Base-by-base conservation (phyloP, 1,139 yeast species). In the Yamadazyma triangularis region DNA sequence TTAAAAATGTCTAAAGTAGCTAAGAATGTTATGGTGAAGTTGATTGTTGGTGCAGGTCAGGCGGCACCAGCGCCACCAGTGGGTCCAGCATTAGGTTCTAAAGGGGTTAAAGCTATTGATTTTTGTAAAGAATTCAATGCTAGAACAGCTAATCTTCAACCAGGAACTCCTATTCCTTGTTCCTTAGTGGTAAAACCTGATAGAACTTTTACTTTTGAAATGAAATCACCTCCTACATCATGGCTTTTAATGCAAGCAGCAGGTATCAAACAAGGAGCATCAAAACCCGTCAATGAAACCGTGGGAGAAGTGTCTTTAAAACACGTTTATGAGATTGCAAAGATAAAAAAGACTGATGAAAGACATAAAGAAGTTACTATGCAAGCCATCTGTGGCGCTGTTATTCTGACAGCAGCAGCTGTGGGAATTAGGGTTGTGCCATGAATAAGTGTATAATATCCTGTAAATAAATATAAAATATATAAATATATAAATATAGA, bases 21-120 rank as follows among this genome's bases (percentile, higher is more conserved):
- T 13, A 62, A 59, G 44, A 61, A 59, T 42, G 73, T 83, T 31
- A 58, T 89, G 47, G 88, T 91, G 36, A 91, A 89, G 59, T 75
- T 91, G 42, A 80, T 91, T 36, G 97, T 91, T 4, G 96, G 93
- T n/a, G 98, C 98, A 4, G 97, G 97, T 6, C 88, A 88, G 56
- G 99, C 99, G 0, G 93, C 97, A 1, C 98, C 99, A 25, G 83
- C 96, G 1, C 99, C 99, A 22, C 99, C 99, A 5, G 97, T 91
- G 14, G 98, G 99, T 43, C 99, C 99, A 24, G 98, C 98, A 0
- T 69, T 91, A 34, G 99, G 98, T 44, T 91, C 98, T 38, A 89
- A 91, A 57, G 99, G 98, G 66, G 95, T 91, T 35, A 93, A 93
- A 58, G 97, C 98, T 41, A 93, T 91, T 50, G 98, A 93, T 58